Percentiles rank a stretch among this genome's conserved stretches.
Evolutionary conservation across 2,329 filamentous ascomycete species (phyloP).

Genomic region (Lachnellula willkommii): DNA sequence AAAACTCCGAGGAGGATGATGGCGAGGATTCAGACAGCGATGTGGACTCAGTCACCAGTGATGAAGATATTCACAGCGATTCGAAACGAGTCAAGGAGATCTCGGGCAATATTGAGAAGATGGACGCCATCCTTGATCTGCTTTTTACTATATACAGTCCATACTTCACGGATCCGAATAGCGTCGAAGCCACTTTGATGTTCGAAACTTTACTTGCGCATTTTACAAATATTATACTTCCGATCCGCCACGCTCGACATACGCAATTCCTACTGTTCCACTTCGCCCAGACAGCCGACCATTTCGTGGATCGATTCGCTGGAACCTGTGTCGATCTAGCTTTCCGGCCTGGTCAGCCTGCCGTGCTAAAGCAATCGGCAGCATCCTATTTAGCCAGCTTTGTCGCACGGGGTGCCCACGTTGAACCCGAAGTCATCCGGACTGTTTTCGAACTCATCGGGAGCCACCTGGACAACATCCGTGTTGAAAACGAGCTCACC

Average conservation of each 20-base stretch:
- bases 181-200: conserved; percentile 62
- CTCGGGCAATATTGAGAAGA: conserved; percentile 79
- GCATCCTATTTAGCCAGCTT: conserved; percentile 93
- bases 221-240: conserved; percentile 82
- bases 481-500: conserved; percentile 62
- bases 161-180: conserved; percentile 63
- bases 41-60: conserved; percentile 64
- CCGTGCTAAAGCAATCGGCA: conserved; percentile 73
- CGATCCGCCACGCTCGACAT: conserved; percentile 86
- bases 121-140: conserved; percentile 83
- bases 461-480: conserved; percentile 69
- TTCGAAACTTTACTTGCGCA: conserved; percentile 78
- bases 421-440: conserved; percentile 70
- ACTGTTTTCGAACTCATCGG: conserved; percentile 77
- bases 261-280: conserved; percentile 96
- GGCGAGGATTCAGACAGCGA: conserved; percentile 54
- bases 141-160: conserved; percentile 80
- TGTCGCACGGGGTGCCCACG: conserved; percentile 80
- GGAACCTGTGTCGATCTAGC: conserved; percentile 69
- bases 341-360: conserved; percentile 57
- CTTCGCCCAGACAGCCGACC: conserved; percentile 77
- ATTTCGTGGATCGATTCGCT: conserved; percentile 76
- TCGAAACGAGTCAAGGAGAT: conserved; percentile 62
- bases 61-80: conserved; percentile 62
- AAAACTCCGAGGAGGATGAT: conserved; percentile 46